Percentiles rank a stretch among this genome's conserved stretches.
These are phyloP conservation scores for Pythium folliculosum DNA, from an alignment of 352 stramenopile species.

Conservation along the genomic window DNA sequence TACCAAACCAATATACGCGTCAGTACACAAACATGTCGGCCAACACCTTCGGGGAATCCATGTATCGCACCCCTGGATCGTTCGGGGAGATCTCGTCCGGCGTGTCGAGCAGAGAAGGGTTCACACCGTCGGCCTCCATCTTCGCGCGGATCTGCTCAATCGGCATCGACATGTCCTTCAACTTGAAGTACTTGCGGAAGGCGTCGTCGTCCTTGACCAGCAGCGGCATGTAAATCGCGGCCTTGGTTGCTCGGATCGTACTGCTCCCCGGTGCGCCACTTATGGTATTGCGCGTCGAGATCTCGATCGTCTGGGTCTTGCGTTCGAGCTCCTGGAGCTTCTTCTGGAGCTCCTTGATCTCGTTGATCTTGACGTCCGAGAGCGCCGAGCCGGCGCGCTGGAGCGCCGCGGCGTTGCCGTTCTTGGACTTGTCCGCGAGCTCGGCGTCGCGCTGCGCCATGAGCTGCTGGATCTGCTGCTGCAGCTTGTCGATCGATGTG, in stretches of 20 bases:
- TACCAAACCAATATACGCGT: conserved; percentile 22
- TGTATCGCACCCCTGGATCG: conserved; percentile 61
- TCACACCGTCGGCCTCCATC: conserved; percentile 75
- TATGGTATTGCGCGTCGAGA: conserved; percentile 29
- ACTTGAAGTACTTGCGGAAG: conserved; percentile 84
- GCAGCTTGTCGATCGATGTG: conserved; percentile 58
- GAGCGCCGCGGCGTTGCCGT: conserved; percentile 21
- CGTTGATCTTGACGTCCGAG: conserved; percentile 55
- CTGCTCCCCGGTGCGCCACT: conserved; percentile 5
- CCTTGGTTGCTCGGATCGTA: conserved; percentile 24
- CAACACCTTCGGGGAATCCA: background rate
- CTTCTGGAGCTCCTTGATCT: conserved; percentile 76
- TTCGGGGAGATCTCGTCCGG: conserved; percentile 77
- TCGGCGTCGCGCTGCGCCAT: conserved; percentile 44
- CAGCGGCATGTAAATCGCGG: conserved; percentile 57
- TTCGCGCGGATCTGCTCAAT: conserved; percentile 80
- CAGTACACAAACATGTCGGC: background rate
- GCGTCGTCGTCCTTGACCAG: conserved; percentile 71
- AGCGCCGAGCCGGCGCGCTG: conserved; percentile 41
- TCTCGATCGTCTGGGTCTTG: conserved; percentile 62
- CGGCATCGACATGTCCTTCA: conserved; percentile 80
- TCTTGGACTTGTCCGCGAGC: conserved; percentile 18
- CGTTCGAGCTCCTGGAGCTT: conserved; percentile 78
- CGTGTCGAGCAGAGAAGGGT: conserved; percentile 60
- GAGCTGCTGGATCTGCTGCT: conserved; percentile 76